A percentile compares a stretch with the other conserved stretches of the same genome.
These are phyloP conservation scores for Erigeron philadelphicus DNA, from an alignment of 140 eudicot genomes.

Conservation along the genomic window DNA sequence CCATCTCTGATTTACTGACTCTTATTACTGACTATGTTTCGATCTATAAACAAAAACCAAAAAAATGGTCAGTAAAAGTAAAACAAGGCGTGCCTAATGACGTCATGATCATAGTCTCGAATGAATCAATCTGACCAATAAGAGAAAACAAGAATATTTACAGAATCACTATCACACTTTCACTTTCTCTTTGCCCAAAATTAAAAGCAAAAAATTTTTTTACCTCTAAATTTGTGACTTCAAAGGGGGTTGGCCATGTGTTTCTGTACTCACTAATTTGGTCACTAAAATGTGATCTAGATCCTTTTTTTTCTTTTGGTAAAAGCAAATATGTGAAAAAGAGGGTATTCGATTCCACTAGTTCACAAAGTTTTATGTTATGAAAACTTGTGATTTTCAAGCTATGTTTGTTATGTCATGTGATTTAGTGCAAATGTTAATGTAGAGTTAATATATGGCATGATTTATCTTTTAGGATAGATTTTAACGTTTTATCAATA, in stretches of 20 bases:
- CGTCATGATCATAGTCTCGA: constrained; percentile 30
- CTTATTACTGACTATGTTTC: constrained; percentile 9
- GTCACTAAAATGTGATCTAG: not conserved
- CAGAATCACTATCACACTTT: constrained; percentile 20
- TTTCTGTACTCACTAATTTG: constrained; percentile 18
- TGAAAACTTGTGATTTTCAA: not conserved
- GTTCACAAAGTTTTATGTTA: constrained; percentile 1
- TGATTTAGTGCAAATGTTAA: too few relatives aligned
- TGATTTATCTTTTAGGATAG: too few relatives aligned
- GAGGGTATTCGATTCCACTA: not conserved
- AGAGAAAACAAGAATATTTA: constrained; percentile 28
- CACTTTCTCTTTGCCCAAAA: constrained; percentile 34
- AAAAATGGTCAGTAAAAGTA: constrained; percentile 6
- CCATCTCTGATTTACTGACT: constrained; percentile 18
- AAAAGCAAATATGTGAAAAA: constrained; percentile 3
- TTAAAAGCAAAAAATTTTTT: constrained; percentile 14
- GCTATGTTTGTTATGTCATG: not conserved
- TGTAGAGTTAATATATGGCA: too few relatives aligned
- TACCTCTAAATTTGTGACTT: constrained; percentile 20
- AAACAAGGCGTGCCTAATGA: constrained; percentile 34
- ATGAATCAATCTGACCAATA: constrained; percentile 18
- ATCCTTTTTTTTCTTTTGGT: not conserved
- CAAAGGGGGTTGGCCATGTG: constrained; percentile 23
- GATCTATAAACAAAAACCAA: constrained; percentile 9
- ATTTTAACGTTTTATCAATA: too few relatives aligned